Base-by-base conservation (phyloP, 2,329 filamentous ascomycete species). In the Colletotrichum lentis region DNA sequence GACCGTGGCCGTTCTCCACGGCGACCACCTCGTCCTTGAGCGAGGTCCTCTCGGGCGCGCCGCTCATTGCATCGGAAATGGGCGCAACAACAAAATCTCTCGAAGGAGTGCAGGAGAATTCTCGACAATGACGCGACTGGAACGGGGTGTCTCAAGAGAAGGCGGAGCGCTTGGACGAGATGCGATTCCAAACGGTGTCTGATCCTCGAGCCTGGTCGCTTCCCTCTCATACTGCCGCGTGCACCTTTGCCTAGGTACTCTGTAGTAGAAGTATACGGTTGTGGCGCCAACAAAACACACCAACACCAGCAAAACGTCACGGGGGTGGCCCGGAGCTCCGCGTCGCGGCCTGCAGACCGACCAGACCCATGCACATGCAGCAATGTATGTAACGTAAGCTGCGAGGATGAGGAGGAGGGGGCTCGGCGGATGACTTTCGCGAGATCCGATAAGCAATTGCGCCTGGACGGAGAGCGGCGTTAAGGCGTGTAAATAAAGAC, bases 1-100 rank as follows among this genome's bases (percentile, higher is more conserved):
- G 64, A 11, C 20, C 37, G 24, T 24, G 44, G 27, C 55, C 50
- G 31, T 41, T 56, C 50, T 68, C 62, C 11, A 56, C n/a, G 16
- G 55, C 35, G 12, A 41, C 31, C 43, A 66, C 66, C 50, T 68
- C 62, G 18, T 44, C 62, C 49, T 46, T 65, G 62, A 68, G 66
- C n/a, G 66, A 68, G 37, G 55, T 27, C 6, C 20, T 64, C 54
- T 39, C 49, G 24, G 66, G 50, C 14, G 47, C 49, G 55, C 43
- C 55, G 37, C 61, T 68, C 66, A 68, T 68, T 43, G 44, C 46
- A 54, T 39, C 22, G 35, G 56, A 11, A 20, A 16, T 50, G 4
- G 24, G 5, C 35, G 35, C 35, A 18, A 37, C 14, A 27, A 49
- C 31, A 35, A 24, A 35, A 22, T 37, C 8, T 50, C 44, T 20